A percentile compares a stretch with the other conserved stretches of the same genome.
These are phyloP conservation scores for Clonostachys chloroleuca DNA, from an alignment of 2,329 filamentous ascomycete genomes.

Conservation along the genomic window DNA sequence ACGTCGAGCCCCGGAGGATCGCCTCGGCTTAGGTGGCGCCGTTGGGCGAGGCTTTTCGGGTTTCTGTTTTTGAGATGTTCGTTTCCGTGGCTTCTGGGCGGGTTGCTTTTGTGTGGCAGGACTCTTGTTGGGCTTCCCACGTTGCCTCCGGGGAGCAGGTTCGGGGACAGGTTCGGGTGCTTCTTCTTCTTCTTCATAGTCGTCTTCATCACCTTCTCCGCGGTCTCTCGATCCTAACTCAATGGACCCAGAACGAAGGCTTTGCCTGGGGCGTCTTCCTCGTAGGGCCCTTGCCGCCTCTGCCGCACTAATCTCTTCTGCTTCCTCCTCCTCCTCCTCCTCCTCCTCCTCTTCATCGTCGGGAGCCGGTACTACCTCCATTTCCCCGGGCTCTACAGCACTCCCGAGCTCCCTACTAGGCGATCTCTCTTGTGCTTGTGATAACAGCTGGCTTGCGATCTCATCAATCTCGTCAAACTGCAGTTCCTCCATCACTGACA, in stretches of 20 bases:
- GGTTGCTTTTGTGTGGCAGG: slow-evolving; percentile 35
- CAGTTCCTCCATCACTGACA: slow-evolving; percentile 1
- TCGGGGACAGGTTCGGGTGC: too few species aligned
- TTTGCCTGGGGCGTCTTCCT: slow-evolving; percentile 35
- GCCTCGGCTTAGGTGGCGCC: too few species aligned
- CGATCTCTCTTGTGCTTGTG: slow-evolving; percentile 1
- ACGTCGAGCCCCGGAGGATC: not conserved
- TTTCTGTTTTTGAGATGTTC: not conserved
- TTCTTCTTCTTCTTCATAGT: slow-evolving; percentile 20
- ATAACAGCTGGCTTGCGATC: slow-evolving; percentile 3
- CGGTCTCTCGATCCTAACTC: slow-evolving; percentile 29
- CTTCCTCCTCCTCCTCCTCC: slow-evolving; percentile 23
- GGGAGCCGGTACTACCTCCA: too few species aligned
- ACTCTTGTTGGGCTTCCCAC: slow-evolving; percentile 27
- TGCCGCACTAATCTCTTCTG: slow-evolving; percentile 35
- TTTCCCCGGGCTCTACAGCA: too few species aligned
- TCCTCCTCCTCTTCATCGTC: slow-evolving; percentile 4
- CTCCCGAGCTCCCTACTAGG: too few species aligned
- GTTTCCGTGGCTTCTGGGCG: slow-evolving; percentile 2
- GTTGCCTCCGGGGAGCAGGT: slow-evolving; percentile 28
- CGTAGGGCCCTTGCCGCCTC: slow-evolving; percentile 37
- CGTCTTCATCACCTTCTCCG: slow-evolving; percentile 10
- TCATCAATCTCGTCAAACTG: slow-evolving; percentile 19
- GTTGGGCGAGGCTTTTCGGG: slow-evolving; percentile 12
- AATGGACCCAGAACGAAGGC: slow-evolving; percentile 28